Base-by-base conservation (phyloP, 1,139 yeast genomes). In the Hemisphaericaspora xylanilytica region DNA sequence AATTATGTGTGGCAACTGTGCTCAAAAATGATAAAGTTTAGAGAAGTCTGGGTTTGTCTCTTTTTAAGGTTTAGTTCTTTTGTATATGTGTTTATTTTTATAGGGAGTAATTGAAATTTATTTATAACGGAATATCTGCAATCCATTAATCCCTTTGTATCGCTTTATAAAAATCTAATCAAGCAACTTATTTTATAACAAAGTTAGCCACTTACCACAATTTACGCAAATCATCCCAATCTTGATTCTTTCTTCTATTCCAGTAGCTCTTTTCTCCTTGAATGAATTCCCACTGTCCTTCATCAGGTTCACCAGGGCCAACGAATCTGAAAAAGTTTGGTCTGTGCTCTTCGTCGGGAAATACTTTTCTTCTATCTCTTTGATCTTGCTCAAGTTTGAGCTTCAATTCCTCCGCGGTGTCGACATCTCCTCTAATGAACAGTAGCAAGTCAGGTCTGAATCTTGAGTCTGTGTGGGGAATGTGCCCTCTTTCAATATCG, bases 391-490 rank as follows among this genome's bases (percentile, higher is more conserved):
- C 98, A 27, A 90, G 66, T 35, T 73, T 64, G 28, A 77, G 61
- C 56, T 92, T 92, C 45, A 78, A 50, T 2, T 47, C 52, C 55
- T 90, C 97, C 0, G 97, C 96, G 36, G 67, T 63, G 12, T 78
- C 86, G 7, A 82, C 63, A 15, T 79, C 65, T 3, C 94, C 94
- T 16, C 71, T 55, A 53, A 88, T 95, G 51, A 88, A 88, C 5
- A 70, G 65, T 33, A 76, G 67, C 54, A 88, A 78, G 59, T 92
- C 98, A 0, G 97, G 97, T 53, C 98, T 76, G 33, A 81, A 62
- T 55, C 98, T 77, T 3, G 96, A 85, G 57, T 92, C 98, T 0
- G 95, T 87, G 5, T 90, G 92, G 3, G 97, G 82, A 36, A 90
- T 52, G 1, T 59, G 45, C 10, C 70, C 83, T 26, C 74, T 57